Evolutionary conservation across 768 basidiomycete genomes (phyloP), one percentile per base, ranked within the genome.

Genomic region (Cyclocybe cylindracea): DNA sequence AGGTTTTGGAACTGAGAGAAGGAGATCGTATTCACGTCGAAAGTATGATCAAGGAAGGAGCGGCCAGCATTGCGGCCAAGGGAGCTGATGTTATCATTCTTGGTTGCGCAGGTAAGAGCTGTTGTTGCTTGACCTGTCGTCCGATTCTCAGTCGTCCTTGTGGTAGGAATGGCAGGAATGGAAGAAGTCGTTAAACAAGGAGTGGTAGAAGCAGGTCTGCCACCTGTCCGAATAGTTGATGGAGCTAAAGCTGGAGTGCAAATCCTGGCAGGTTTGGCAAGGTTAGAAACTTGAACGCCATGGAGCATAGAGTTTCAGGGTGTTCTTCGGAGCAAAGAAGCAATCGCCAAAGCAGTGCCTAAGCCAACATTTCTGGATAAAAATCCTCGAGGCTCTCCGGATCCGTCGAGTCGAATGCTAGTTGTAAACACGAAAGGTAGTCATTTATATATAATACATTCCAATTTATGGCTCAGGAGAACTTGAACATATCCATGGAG

Each of bases 231-330:
- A 7, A 67, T 73, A 5, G 67, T 72, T 6, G 73, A 73, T 55
- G 73, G 72, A 2, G 70, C 68, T 33, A 75, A 71, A 59, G 70
- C 70, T 24, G 72, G 71, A 2, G 64, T 72, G 2, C 67, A 70
- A 48, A 56, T 71, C 46, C 54, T 73, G 7, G 66, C 69, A 7
- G 66, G 65, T 2, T 51, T 73, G 39, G 67, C 66, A n/a, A 59
- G 70, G 41, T 55, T 72, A 39, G 50, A 48, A 24, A 54, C 49
- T 57, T 59, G 43, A 54, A 19, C 11, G 18, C 24, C 24, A 24
- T 24, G 24, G 24, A 24, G 24, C 24, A 24, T 24, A 24, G 24
- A 24, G 24, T 24, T 24, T 24, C 24, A 24, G 24, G 24, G 24
- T 24, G 24, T 24, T 24, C 24, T 24, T 24, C 24, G 24, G 24